These are phyloP conservation scores for Fusarium hostae DNA, from an alignment of 2,329 filamentous ascomycete species.

Conservation along the genomic window DNA sequence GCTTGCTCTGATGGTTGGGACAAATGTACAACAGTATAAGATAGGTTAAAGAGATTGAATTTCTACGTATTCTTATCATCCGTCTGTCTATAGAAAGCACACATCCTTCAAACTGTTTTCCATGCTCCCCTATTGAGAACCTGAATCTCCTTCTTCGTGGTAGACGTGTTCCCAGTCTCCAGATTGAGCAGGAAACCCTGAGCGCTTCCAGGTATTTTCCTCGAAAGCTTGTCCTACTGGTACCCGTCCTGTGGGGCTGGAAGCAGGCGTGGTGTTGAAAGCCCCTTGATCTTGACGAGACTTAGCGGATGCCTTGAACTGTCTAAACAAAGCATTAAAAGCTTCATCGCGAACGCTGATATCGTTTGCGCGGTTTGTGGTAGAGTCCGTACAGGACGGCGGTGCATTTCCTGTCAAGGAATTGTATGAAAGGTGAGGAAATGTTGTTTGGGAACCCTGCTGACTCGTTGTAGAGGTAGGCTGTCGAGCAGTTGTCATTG, in stretches of 20 bases:
- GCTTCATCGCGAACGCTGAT: too few relatives aligned
- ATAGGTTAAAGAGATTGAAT: not conserved
- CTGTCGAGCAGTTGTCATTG: not conserved
- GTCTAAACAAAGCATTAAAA: too few relatives aligned
- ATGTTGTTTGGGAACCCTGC: not conserved
- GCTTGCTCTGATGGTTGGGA: not conserved
- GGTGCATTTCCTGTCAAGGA: not conserved
- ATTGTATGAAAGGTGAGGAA: not conserved
- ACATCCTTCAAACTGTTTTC: not conserved
- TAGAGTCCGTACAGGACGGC: not conserved
- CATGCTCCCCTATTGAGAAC: too few relatives aligned
- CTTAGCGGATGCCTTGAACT: too few relatives aligned
- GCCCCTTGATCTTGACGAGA: not conserved
- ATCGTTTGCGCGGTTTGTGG: not conserved
- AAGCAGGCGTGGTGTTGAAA: not conserved
- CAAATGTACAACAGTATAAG: rapidly evolving
- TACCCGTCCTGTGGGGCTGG: not conserved
- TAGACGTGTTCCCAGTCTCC: not conserved
- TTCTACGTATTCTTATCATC: not conserved
- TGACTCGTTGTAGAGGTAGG: not conserved
- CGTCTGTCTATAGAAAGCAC: not conserved
- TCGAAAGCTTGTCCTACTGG: not conserved
- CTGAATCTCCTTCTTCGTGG: too few relatives aligned
- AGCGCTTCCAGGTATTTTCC: not conserved
- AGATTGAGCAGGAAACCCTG: not conserved